These are phyloP conservation scores for Mycena sp. DNA, from an alignment of 1,284 basidiomycete species.

Conservation along the genomic window DNA sequence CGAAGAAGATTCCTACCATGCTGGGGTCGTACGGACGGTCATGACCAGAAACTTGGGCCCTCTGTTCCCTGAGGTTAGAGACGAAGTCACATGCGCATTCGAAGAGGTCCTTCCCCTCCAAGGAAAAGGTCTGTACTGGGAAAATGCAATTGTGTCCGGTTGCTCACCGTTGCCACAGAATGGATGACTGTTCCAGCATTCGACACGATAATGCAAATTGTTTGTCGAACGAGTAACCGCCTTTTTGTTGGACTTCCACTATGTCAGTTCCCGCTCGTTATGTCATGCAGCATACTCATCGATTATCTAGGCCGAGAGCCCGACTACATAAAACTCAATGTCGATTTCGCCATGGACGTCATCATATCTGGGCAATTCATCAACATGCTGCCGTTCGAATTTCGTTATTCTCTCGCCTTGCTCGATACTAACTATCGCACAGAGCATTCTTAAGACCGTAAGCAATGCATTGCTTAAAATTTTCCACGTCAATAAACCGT, in stretches of 20 bases:
- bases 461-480: constrained; percentile 26
- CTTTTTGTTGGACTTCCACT: constrained; percentile 49
- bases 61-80: constrained; percentile 48
- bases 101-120: constrained; percentile 40
- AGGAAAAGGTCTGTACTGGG: constrained; percentile 34
- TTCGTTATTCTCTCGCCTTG: neutral
- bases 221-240: constrained; percentile 49
- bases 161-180: constrained; percentile 39
- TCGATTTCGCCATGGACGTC: constrained; percentile 49
- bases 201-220: constrained; percentile 47
- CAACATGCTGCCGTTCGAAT: constrained; percentile 43
- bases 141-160: neutral
- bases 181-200: constrained; percentile 48
- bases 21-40: constrained; percentile 43
- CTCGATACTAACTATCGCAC: neutral
- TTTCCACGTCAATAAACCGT: neutral
- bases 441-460: constrained; percentile 49
- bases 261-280: constrained; percentile 38
- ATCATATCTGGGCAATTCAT: constrained; percentile 43
- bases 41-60: constrained; percentile 49
- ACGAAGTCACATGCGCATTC: constrained; percentile 49
- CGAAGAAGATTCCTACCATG: constrained; percentile 48
- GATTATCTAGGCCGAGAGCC: constrained; percentile 42
- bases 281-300: neutral
- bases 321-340: constrained; percentile 49